Conservation (phyloP, 139 green algal genomes). For the Volvox reticuliferus region DNA sequence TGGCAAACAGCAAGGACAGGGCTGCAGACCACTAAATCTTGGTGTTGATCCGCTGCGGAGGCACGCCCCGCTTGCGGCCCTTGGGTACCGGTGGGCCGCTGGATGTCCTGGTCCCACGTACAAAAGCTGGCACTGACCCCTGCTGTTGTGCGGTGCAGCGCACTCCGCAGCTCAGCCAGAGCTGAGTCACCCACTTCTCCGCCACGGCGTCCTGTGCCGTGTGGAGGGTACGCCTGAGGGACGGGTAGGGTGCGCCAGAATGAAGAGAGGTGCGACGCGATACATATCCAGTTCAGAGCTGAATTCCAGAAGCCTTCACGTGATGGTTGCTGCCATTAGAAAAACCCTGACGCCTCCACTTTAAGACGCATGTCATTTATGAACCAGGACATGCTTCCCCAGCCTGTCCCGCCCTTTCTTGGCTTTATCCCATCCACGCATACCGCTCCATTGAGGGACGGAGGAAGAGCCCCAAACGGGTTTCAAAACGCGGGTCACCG, state of each 20-base stretch:
- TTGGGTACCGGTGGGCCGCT: not conserved
- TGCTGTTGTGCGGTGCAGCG: not conserved
- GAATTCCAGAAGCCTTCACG: too few relatives aligned
- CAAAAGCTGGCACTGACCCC: not conserved
- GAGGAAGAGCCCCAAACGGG: too few relatives aligned
- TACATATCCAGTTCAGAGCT: too few relatives aligned
- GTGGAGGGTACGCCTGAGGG: slow-evolving; percentile 70
- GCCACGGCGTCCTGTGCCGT: slow-evolving; percentile 75
- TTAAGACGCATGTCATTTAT: too few relatives aligned
- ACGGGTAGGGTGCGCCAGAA: not conserved
- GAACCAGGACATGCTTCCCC: too few relatives aligned
- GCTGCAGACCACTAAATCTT: not conserved
- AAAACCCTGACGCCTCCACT: too few relatives aligned
- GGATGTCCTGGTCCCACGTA: not conserved
- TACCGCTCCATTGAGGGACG: too few relatives aligned
- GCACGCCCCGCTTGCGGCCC: slow-evolving; percentile 31
- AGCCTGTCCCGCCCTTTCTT: too few relatives aligned
- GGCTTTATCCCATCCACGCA: too few relatives aligned
- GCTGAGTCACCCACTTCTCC: slow-evolving; percentile 84
- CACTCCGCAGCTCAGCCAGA: slow-evolving; percentile 73
- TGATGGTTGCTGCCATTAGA: too few relatives aligned
- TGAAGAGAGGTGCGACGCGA: not conserved
- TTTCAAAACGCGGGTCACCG: too few relatives aligned
- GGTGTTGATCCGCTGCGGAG: slow-evolving; percentile 40
- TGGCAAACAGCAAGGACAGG: too few relatives aligned